Evolutionary conservation across 192 early-diverging fungal genomes (phyloP).

Genomic region (Entomortierella beljakovae): DNA sequence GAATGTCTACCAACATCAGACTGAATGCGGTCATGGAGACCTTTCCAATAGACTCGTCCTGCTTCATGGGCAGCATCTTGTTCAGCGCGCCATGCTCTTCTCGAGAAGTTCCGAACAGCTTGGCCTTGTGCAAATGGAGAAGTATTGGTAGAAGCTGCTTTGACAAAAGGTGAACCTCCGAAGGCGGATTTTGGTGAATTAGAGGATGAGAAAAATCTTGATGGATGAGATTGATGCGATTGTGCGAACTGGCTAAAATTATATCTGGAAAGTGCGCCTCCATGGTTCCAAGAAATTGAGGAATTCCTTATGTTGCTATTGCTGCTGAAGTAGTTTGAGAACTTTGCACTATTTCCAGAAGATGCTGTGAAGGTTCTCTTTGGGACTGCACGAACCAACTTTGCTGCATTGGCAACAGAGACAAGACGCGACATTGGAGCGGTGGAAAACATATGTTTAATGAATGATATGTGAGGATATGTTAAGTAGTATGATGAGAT

Average conservation of each 20-base stretch:
- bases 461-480: background rate
- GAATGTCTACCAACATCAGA: slow-evolving; percentile 8
- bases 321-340: slow-evolving; percentile 2
- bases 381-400: slow-evolving; percentile 12
- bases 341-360: background rate
- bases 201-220: slow-evolving; percentile 24
- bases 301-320: slow-evolving; percentile 10
- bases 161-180: slow-evolving; percentile 1
- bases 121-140: slow-evolving; percentile 27
- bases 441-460: slow-evolving; percentile 10
- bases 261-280: background rate
- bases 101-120: slow-evolving; percentile 24
- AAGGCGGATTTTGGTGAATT: background rate
- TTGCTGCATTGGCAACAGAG: slow-evolving; percentile 26
- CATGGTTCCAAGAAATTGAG: background rate
- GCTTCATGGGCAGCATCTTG: slow-evolving; percentile 4
- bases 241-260: background rate
- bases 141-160: background rate
- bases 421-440: slow-evolving; percentile 14
- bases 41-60: slow-evolving; percentile 16
- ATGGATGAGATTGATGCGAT: background rate
- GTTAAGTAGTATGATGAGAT: background rate
- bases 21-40: background rate
- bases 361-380: slow-evolving; percentile 16
- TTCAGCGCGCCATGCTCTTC: slow-evolving; percentile 18